These are phyloP conservation scores for Ceratobasidium sp. DNA, from an alignment of 1,284 basidiomycete species.

Conservation along the genomic window DNA sequence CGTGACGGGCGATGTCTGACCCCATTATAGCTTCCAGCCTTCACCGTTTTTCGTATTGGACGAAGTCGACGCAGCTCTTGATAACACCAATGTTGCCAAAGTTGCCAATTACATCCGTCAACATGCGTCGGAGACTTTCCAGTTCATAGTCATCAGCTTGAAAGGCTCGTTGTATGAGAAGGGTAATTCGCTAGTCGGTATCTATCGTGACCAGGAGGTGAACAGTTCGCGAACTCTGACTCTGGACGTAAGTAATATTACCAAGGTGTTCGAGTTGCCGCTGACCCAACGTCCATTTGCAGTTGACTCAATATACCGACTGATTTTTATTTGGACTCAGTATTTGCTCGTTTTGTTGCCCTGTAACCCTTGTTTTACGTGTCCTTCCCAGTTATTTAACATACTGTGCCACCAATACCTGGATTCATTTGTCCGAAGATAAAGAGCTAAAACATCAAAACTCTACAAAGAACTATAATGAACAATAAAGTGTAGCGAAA, in stretches of 20 bases:
- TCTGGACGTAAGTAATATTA: constrained; percentile 75
- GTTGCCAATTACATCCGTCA: constrained; percentile 89
- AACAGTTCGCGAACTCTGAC: constrained; percentile 91
- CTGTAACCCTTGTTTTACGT: not conserved
- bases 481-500: constrained; percentile 28
- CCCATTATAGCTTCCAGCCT: constrained; percentile 81
- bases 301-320: constrained; percentile 43
- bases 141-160: constrained; percentile 97
- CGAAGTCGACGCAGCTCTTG: constrained; percentile 96
- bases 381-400: not conserved
- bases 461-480: constrained; percentile 33
- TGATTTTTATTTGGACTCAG: constrained; percentile 9
- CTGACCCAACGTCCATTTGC: constrained; percentile 3
- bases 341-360: not conserved
- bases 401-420: not conserved
- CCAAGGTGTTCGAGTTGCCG: not conserved
- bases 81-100: constrained; percentile 95
- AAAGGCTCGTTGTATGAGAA: constrained; percentile 92
- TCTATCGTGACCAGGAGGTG: constrained; percentile 92
- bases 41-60: constrained; percentile 99
- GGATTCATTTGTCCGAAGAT: constrained; percentile 28
- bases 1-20: too few species aligned
- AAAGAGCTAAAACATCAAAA: constrained; percentile 8
- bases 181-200: constrained; percentile 90
- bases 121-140: constrained; percentile 83